Evolutionary conservation across 2,329 filamentous ascomycete genomes (phyloP), one percentile per base, ranked within the genome.

Genomic region (Tolypocladium sp.): DNA sequence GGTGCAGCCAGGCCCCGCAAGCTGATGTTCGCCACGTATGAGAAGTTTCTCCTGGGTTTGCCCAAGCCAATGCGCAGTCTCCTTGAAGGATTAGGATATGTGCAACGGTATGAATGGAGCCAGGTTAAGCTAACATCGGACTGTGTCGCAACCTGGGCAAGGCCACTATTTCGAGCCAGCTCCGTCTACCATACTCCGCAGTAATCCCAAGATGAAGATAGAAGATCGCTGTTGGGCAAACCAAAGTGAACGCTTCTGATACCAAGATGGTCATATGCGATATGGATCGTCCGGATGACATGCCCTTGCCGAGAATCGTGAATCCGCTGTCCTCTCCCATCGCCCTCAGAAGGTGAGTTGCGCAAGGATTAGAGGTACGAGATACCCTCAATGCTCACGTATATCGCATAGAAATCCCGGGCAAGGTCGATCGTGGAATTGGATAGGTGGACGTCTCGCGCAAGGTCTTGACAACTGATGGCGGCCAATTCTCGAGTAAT

Each of bases 261-360:
- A 53, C 57, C 57, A 15, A 59, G 33, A 52, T 59, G 57, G 57
- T 59, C 57, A 42, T 56, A 59, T 37, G 30, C 57, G 22, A 59
- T 35, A 35, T 59, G 52, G 10, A 59, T 59, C 12, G 30, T 51
- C 33, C 42, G 53, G n/a, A 35, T 41, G 30, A 25, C 44, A 22
- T 46, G 52, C 17, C 40, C 57, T 51, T 51, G 41, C 42, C 42
- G 52, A n/a, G 52, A 12, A 13, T 56, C 35, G 13, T 35, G 33
- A n/a, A 59, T 42, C n/a, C 51, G 40, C 27, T 30, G 49, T 10
- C 49, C 38, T 25, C 40, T 46, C 10, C 22, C 46, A 6, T 44
- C 49, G 37, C 37, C 38, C 33, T 42, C 46, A 13, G 10, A 49
- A 55, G 49, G 37, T 17, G 57, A 8, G 53, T 52, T 59, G 30